Conservation (phyloP, 2,329 filamentous ascomycete species). For the Akanthomyces muscarius region DNA sequence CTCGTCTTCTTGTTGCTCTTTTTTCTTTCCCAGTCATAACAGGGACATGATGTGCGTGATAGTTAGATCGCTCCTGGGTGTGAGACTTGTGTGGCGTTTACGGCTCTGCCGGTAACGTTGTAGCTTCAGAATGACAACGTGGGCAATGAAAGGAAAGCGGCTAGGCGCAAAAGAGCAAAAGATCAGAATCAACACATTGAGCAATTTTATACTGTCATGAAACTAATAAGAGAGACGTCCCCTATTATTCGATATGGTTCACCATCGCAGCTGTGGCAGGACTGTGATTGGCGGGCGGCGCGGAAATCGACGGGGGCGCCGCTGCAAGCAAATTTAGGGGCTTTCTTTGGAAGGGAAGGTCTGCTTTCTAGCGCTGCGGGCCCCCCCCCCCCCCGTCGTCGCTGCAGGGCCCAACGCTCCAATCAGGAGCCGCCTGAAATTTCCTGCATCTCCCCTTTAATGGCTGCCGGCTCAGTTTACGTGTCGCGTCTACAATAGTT, state of each 20-base stretch:
- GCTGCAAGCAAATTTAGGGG: background rate
- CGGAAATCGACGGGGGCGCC: background rate
- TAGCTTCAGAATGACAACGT: no score
- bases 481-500: conserved; percentile 15
- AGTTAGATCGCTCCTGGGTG: no score
- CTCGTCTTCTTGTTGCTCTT: no score
- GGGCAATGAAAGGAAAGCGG: no score
- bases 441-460: conserved; percentile 17
- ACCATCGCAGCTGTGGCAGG: background rate
- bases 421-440: conserved; percentile 16
- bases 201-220: background rate
- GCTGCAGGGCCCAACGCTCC: conserved; percentile 5
- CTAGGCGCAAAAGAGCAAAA: no score
- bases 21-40: no score
- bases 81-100: no score
- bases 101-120: no score
- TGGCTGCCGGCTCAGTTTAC: background rate
- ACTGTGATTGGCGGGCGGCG: background rate
- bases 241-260: background rate
- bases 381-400: background rate
- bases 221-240: background rate
- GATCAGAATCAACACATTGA: no score
- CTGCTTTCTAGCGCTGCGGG: background rate
- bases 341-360: background rate
- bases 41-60: no score